Evolutionary conservation across 2,329 filamentous ascomycete genomes (phyloP), one percentile per base, ranked within the genome.

Genomic region (Fusarium newnesense): DNA sequence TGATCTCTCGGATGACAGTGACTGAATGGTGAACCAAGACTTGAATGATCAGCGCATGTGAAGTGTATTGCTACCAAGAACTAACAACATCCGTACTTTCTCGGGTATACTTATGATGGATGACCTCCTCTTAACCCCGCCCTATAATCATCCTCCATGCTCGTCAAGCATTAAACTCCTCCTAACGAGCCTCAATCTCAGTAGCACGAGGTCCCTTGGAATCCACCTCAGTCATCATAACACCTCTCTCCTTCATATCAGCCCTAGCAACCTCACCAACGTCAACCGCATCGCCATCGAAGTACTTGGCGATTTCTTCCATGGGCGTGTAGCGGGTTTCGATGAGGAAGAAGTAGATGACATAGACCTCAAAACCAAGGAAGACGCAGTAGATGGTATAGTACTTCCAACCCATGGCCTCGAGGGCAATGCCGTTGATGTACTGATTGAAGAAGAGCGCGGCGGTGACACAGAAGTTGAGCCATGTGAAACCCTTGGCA

Each of bases 371-470:
- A 1, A 72, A 63, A 0, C 42, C 63, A 0, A 75, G 70, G n/a
- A 72, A 72, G 0, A 70, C 64, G 2, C 62, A 65, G 34, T 74
- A 75, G 2, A 69, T 60, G 18, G 73, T 54, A 15, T 75, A 75
- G 13, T 75, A 75, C 34, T 66, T 72, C 72, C 72, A 75, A 8
- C 62, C 60, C 52, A 72, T 63, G 2, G 57, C 60, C 1, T 73
- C 68, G 0, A 75, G 58, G 0, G 65, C 72, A 32, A 75, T 75
- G 0, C 69, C 69, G 19, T 75, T 75, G 21, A 75, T 72, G 28
- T 70, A 75, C 15, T 75, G 72, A 10, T 75, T 75, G 49, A 75
- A 75, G 30, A 72, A 69, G 3, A 72, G 34, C 2, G 68, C 74
- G 1, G 63, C 64, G 1, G 67, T 74, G 4, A 73, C 66, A 4